Conservation (phyloP, 768 basidiomycete genomes). For the Termitomyces sp. region DNA sequence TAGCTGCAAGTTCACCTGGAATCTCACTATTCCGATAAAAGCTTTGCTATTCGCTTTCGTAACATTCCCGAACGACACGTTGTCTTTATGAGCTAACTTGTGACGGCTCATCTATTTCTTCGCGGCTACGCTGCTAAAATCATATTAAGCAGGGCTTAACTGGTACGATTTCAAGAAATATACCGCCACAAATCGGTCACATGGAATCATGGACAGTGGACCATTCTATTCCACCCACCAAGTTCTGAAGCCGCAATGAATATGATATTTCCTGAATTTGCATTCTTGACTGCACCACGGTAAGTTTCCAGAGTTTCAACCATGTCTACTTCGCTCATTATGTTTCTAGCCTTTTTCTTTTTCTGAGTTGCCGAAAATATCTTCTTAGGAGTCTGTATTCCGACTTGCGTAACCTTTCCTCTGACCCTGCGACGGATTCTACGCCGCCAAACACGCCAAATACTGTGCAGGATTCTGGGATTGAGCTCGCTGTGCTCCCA, state of each 20-base stretch:
- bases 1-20: no score
- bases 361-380: conserved; percentile 54
- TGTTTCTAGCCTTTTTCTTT: conserved; percentile 37
- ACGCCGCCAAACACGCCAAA: conserved; percentile 14
- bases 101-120: neutral
- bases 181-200: neutral
- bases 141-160: neutral
- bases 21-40: neutral
- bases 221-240: neutral
- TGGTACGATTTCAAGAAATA: neutral
- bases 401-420: conserved; percentile 46
- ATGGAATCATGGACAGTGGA: neutral
- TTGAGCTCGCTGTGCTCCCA: conserved; percentile 36
- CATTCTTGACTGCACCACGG: conserved; percentile 7
- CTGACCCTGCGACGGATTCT: conserved; percentile 16
- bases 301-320: neutral
- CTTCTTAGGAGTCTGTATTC: conserved; percentile 54
- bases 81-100: neutral
- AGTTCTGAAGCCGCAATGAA: conserved; percentile 3
- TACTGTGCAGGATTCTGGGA: conserved; percentile 16
- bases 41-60: neutral
- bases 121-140: neutral
- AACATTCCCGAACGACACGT: neutral
- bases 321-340: neutral
- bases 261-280: conserved; percentile 3